Percentiles rank a stretch among this genome's conserved stretches.
Conservation (phyloP, 768 basidiomycete species). For the Agaricus sinodeliciosus region DNA sequence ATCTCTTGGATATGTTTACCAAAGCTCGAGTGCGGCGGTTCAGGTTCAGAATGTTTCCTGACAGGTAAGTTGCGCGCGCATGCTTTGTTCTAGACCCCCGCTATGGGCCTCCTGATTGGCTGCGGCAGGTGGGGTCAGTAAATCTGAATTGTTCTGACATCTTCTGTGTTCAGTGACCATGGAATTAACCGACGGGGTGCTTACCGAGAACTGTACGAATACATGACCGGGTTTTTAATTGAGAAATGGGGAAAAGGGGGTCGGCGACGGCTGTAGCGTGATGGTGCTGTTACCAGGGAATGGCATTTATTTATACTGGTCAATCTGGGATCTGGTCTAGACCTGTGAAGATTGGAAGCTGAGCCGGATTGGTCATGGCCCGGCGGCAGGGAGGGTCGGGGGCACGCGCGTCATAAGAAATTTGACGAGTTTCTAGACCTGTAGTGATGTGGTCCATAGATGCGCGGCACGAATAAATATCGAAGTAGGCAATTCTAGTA, state of each 20-base stretch:
- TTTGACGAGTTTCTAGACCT: slow-evolving; percentile 10
- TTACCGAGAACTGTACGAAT: slow-evolving; percentile 81
- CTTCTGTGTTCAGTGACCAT: slow-evolving; percentile 59
- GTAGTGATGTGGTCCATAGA: slow-evolving; percentile 1
- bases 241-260: slow-evolving; percentile 94
- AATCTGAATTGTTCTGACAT: neutral
- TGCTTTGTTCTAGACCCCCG: neutral
- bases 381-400: slow-evolving; percentile 1
- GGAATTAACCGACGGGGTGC: slow-evolving; percentile 68
- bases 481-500: neutral
- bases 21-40: slow-evolving; percentile 62
- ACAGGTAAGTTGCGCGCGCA: slow-evolving; percentile 51
- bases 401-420: slow-evolving; percentile 7
- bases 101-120: slow-evolving; percentile 7
- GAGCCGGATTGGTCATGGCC: slow-evolving; percentile 8
- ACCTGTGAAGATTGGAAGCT: slow-evolving; percentile 5
- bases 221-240: slow-evolving; percentile 72
- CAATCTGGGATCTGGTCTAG: slow-evolving; percentile 12
- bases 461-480: slow-evolving; percentile 7
- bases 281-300: slow-evolving; percentile 4
- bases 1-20: slow-evolving; percentile 91
- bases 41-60: slow-evolving; percentile 94
- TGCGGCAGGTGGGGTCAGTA: neutral
- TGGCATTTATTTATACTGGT: slow-evolving; percentile 1
- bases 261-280: slow-evolving; percentile 48